phyloP scores from a whole-genome alignment of 2,329 filamentous ascomycete genomes.

The Boeremia exigua region DNA sequence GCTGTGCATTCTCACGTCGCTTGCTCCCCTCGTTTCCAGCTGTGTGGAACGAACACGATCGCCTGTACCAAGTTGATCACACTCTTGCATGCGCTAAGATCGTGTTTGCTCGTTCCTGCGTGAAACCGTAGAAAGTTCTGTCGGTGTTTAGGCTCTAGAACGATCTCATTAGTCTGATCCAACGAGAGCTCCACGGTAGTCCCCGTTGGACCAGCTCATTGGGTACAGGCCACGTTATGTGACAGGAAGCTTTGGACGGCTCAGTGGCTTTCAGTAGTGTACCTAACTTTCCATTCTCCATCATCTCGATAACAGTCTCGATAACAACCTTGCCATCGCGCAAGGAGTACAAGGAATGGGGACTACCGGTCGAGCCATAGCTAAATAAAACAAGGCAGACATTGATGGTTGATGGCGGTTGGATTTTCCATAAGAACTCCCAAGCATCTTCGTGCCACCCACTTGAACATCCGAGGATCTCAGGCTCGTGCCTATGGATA shows the following conservation, averaged over 20 bases:
- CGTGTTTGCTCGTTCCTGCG: conserved; percentile 7
- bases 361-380: no score
- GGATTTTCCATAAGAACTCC: no score
- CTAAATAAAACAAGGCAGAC: no score
- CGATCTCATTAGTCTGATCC: neutral
- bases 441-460: no score
- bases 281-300: neutral
- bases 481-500: no score
- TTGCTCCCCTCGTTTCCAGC: neutral
- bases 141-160: conserved; percentile 11
- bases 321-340: conserved; percentile 2
- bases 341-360: no score
- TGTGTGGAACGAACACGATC: neutral
- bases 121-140: conserved; percentile 8
- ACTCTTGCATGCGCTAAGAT: neutral
- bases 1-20: neutral
- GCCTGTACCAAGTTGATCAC: neutral
- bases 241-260: conserved; percentile 6
- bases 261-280: conserved; percentile 8
- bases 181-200: neutral
- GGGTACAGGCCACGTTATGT: conserved; percentile 6
- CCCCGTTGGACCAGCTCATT: neutral
- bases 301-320: neutral
- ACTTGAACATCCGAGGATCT: no score
- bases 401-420: no score